phyloP scores from a whole-genome alignment of 495 filamentous ascomycete species.

The Penicillium maclennaniae region DNA sequence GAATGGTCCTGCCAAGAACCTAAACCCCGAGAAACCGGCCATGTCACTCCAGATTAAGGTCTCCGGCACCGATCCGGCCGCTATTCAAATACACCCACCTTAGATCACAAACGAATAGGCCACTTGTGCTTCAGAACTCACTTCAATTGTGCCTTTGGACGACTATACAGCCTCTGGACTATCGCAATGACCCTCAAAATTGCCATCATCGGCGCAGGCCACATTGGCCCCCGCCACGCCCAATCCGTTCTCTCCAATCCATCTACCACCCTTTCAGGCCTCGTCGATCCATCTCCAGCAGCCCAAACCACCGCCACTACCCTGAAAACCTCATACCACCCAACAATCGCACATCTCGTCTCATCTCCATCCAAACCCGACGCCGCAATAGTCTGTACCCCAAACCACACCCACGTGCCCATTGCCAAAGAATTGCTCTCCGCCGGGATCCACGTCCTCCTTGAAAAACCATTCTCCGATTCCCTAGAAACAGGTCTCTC shows the following conservation, averaged over 20 bases:
- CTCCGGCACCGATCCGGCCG: neutral
- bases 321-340: conserved; percentile 31
- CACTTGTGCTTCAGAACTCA: neutral
- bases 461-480: conserved; percentile 56
- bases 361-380: conserved; percentile 36
- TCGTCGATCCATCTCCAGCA: conserved; percentile 48
- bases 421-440: conserved; percentile 47
- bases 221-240: conserved; percentile 56
- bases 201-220: conserved; percentile 53
- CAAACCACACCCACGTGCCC: conserved; percentile 54
- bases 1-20: neutral
- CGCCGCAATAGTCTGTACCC: conserved; percentile 58
- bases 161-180: neutral
- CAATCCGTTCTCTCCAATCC: conserved; percentile 46
- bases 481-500: conserved; percentile 37
- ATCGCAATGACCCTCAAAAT: conserved; percentile 34
- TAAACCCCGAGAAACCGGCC: neutral
- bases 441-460: conserved; percentile 49
- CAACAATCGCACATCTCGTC: conserved; percentile 41
- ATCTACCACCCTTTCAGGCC: conserved; percentile 41
- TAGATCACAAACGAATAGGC: neutral
- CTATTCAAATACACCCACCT: neutral
- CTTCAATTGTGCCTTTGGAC: neutral
- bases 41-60: neutral
- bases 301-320: conserved; percentile 23